Percentiles rank a stretch among this genome's conserved stretches.
Conservation (phyloP, 306 rosid genomes). For the Medicago ruthenica region DNA sequence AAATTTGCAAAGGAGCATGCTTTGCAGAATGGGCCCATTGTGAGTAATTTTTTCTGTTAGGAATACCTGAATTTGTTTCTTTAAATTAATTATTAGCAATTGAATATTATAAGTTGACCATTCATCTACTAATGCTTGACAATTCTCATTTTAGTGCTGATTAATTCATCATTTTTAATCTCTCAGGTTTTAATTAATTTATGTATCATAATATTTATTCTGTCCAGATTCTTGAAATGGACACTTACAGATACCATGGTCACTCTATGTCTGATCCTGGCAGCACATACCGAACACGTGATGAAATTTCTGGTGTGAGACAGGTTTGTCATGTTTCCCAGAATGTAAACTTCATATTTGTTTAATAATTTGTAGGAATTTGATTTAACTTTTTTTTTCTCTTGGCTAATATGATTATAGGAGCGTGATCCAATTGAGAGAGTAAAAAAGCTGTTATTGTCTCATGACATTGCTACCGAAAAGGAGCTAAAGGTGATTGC, state of each 20-base stretch:
- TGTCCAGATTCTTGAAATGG: constrained; percentile 95
- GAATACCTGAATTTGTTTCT: constrained; percentile 25
- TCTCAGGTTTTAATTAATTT: constrained; percentile 33
- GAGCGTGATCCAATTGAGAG: constrained; percentile 99
- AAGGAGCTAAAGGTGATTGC: constrained; percentile 85
- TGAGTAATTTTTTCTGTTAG: constrained; percentile 60
- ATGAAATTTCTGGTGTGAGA: constrained; percentile 94
- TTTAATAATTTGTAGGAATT: constrained; percentile 12
- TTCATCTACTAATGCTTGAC: constrained; percentile 21
- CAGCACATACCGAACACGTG: constrained; percentile 97
- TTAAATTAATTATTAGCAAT: neutral
- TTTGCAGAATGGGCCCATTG: constrained; percentile 94
- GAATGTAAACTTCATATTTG: neutral
- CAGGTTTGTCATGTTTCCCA: constrained; percentile 60
- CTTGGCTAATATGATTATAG: constrained; percentile 52
- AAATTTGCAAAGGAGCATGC: constrained; percentile 92
- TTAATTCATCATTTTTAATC: constrained; percentile 22
- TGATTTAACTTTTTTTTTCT: neutral
- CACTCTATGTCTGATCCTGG: constrained; percentile 99
- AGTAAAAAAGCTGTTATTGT: constrained; percentile 74
- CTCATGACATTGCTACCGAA: constrained; percentile 79
- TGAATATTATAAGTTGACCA: constrained; percentile 27
- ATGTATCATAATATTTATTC: constrained; percentile 38
- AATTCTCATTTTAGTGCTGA: constrained; percentile 2
- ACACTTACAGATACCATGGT: constrained; percentile 97